A percentile compares a stretch with the other conserved stretches of the same genome.
phyloP scores from a whole-genome alignment of 768 basidiomycete genomes.

The Auricularia auricula-judae region DNA sequence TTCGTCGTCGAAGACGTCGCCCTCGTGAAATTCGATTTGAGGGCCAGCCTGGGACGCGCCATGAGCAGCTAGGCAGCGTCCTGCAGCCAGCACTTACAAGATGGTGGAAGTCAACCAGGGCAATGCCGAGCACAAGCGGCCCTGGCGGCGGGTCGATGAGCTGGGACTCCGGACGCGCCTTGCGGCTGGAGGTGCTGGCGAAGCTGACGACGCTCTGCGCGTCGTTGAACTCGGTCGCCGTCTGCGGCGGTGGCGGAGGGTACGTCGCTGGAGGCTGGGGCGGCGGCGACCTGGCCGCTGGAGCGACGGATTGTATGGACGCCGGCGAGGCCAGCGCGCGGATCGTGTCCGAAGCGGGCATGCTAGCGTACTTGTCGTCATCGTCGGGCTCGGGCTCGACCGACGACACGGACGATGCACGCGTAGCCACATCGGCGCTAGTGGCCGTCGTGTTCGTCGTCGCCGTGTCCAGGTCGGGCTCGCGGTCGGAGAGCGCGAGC shows the following conservation, averaged over 20 bases:
- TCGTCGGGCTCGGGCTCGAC: background rate
- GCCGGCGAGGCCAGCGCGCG: constrained; percentile 13
- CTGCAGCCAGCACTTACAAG: constrained; percentile 39
- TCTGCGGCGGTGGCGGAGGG: background rate
- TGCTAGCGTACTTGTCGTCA: background rate
- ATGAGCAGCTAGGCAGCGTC: background rate
- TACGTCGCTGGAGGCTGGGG: constrained; percentile 32
- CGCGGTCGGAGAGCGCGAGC: no score
- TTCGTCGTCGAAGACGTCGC: constrained; percentile 74
- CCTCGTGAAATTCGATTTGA: constrained; percentile 73
- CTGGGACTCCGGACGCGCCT: constrained; percentile 71
- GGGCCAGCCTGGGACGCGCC: constrained; percentile 64
- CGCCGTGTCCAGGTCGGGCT: no score
- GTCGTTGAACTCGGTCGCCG: constrained; percentile 43
- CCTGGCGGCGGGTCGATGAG: constrained; percentile 48
- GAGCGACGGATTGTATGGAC: constrained; percentile 17
- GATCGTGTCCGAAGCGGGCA: background rate
- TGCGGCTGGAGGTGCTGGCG: constrained; percentile 25
- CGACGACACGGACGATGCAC: no score
- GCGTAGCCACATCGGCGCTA: no score
- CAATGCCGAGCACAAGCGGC: constrained; percentile 72
- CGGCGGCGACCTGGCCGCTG: constrained; percentile 38
- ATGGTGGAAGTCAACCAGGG: constrained; percentile 93
- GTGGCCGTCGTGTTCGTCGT: no score
- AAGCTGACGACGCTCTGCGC: constrained; percentile 45